Percentiles rank a stretch among this genome's conserved stretches.
phyloP scores from a whole-genome alignment of 306 rosid genomes.

The barrel medic (Medicago truncatula) region DNA sequence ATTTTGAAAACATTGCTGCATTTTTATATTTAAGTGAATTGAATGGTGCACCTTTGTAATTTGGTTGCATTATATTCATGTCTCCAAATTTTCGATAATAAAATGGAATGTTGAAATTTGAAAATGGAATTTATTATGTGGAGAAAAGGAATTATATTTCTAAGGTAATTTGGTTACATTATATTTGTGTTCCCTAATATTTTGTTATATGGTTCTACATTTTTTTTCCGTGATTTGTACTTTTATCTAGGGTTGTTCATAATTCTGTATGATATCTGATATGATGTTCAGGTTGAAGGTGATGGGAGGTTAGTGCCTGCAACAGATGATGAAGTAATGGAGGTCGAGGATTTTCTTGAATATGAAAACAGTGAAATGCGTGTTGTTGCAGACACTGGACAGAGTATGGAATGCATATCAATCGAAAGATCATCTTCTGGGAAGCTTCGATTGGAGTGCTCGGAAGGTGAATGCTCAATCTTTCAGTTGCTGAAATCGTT shows the following conservation, averaged over 20 bases:
- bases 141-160: slow-evolving; percentile 14
- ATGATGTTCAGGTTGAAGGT: slow-evolving; percentile 84
- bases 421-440: slow-evolving; percentile 65
- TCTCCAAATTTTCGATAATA: slow-evolving; percentile 19
- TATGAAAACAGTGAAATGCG: slow-evolving; percentile 71
- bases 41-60: slow-evolving; percentile 5
- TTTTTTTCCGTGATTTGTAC: slow-evolving; percentile 19
- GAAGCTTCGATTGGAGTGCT: slow-evolving; percentile 72
- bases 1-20: neutral
- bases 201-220: slow-evolving; percentile 26
- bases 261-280: slow-evolving; percentile 35
- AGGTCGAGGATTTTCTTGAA: slow-evolving; percentile 86
- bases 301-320: slow-evolving; percentile 99
- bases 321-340: slow-evolving; percentile 93
- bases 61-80: neutral
- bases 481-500: slow-evolving; percentile 31
- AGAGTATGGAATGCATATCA: slow-evolving; percentile 61
- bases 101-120: slow-evolving; percentile 27
- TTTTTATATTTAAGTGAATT: slow-evolving; percentile 34
- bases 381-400: slow-evolving; percentile 62
- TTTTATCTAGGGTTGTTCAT: slow-evolving; percentile 27
- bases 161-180: neutral
- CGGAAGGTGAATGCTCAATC: slow-evolving; percentile 64
- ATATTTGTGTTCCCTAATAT: neutral
- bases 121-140: slow-evolving; percentile 20